phyloP scores from a whole-genome alignment of 345 rosid species.

The Geranium rotundifolium region DNA sequence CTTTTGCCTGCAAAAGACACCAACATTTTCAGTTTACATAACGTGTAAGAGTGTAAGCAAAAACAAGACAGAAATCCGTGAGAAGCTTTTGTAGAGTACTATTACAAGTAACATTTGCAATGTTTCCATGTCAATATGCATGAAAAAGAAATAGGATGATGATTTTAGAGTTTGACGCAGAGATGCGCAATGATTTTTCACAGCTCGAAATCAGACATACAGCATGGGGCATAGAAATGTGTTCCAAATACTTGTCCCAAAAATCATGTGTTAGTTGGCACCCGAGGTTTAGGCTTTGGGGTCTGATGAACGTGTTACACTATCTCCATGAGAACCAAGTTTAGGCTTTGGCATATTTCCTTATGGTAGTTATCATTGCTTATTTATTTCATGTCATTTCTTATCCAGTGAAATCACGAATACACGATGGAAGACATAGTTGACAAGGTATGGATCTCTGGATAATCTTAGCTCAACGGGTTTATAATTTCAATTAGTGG shows the following conservation, averaged over 20 bases:
- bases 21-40: neutral
- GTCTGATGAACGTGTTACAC: neutral
- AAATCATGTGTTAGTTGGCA: neutral
- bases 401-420: neutral
- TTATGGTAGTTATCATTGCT: neutral
- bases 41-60: neutral
- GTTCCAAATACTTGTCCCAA: too few relatives aligned
- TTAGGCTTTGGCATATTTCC: neutral
- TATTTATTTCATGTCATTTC: neutral
- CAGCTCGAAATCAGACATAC: too few relatives aligned
- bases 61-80: neutral
- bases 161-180: too few relatives aligned
- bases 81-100: too few relatives aligned
- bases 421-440: too few relatives aligned
- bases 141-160: too few relatives aligned
- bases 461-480: neutral
- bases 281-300: neutral
- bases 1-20: conserved; percentile 64
- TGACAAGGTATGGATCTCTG: neutral
- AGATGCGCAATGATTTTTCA: too few relatives aligned
- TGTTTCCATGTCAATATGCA: too few relatives aligned
- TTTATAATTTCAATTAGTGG: too few relatives aligned
- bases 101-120: too few relatives aligned
- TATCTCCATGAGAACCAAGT: neutral
- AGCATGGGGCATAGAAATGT: too few relatives aligned